Conservation (phyloP, 179 eudicot genomes). For the Amaranthus tricolor region DNA sequence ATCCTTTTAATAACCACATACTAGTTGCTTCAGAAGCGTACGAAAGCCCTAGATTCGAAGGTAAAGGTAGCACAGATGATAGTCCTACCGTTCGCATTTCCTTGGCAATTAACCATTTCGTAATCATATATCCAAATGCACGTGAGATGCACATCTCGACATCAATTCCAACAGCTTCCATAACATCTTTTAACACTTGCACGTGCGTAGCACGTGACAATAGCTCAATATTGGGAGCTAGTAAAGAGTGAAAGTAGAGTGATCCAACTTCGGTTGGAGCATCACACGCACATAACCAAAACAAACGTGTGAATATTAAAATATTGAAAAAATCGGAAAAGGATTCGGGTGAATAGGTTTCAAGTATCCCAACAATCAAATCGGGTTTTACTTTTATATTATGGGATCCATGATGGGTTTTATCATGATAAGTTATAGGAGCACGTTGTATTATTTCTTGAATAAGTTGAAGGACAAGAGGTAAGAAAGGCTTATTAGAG, state of each 20-base stretch:
- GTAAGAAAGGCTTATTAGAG: conserved; percentile 58
- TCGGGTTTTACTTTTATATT: conserved; percentile 45
- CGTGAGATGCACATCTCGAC: conserved; percentile 71
- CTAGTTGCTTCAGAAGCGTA: conserved; percentile 71
- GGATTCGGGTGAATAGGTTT: conserved; percentile 69
- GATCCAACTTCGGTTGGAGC: conserved; percentile 70
- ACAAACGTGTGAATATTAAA: conserved; percentile 58
- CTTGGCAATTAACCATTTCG: conserved; percentile 61
- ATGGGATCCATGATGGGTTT: conserved; percentile 45
- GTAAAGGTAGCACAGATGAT: conserved; percentile 32
- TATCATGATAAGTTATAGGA: conserved; percentile 44
- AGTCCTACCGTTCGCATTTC: conserved; percentile 61
- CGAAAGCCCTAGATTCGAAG: conserved; percentile 50
- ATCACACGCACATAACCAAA: conserved; percentile 74
- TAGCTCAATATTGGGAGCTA: conserved; percentile 53
- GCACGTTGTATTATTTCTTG: conserved; percentile 59
- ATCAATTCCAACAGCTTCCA: conserved; percentile 52
- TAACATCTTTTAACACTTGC: conserved; percentile 49
- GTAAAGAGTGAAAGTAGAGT: conserved; percentile 57
- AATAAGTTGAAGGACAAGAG: conserved; percentile 71
- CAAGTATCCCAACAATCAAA: conserved; percentile 55
- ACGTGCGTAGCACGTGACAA: conserved; percentile 40
- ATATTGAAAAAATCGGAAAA: conserved; percentile 64
- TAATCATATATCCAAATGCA: conserved; percentile 68
- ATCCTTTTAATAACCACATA: conserved; percentile 66